phyloP scores from a whole-genome alignment of 805 yeast species.

The Wickerhamiella parazyma region DNA sequence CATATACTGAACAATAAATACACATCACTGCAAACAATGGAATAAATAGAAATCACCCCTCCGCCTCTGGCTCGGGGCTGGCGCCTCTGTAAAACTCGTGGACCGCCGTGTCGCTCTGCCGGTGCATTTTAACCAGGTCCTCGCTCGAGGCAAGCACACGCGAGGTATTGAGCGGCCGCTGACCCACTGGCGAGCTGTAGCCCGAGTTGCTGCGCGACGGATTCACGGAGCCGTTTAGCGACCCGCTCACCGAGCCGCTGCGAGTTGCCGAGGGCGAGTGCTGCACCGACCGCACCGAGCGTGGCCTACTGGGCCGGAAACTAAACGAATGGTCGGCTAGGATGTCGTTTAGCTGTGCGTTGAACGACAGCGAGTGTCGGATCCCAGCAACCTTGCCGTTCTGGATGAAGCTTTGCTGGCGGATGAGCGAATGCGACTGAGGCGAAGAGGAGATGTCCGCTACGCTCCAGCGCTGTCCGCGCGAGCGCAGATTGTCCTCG shows the following conservation, averaged over 20 bases:
- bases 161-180: not conserved
- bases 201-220: not conserved
- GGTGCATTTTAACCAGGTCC: not conserved
- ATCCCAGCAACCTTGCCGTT: not conserved
- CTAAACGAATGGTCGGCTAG: not conserved
- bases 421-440: not conserved
- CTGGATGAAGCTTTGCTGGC: slow-evolving; percentile 1
- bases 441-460: slow-evolving; percentile 1
- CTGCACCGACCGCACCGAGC: slow-evolving; percentile 1
- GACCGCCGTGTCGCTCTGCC: not conserved
- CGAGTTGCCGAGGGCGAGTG: slow-evolving; percentile 1
- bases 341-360: slow-evolving; percentile 2
- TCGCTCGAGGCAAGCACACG: not conserved
- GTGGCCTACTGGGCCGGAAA: not conserved
- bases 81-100: too few species aligned
- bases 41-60: too few species aligned
- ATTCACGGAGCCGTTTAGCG: not conserved
- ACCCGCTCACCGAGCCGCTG: slow-evolving; percentile 1
- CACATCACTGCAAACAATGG: too few species aligned
- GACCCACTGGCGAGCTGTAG: not conserved
- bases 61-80: too few species aligned
- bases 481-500: not conserved
- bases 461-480: slow-evolving; percentile 3
- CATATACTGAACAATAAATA: not conserved
- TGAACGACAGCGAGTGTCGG: slow-evolving; percentile 2